Conservation (phyloP, 2,329 filamentous ascomycete genomes). For the Aspergillus niger region DNA sequence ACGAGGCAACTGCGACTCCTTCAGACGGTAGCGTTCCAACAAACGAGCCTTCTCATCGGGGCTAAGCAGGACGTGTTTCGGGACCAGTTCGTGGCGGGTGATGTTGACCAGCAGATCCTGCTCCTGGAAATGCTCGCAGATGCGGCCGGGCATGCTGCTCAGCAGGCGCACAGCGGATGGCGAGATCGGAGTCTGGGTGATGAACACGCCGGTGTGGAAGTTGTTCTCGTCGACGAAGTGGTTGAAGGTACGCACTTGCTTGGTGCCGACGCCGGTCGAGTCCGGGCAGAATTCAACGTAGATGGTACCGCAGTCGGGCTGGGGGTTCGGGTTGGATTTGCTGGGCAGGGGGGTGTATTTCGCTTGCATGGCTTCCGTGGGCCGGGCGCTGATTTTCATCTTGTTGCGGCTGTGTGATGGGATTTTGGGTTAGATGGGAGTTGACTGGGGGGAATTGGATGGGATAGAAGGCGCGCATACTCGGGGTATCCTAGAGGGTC, state of each 20-base stretch:
- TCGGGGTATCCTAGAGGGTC: conserved; percentile 72
- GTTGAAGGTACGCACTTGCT: conserved; percentile 88
- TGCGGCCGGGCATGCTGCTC: conserved; percentile 71
- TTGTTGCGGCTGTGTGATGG: conserved; percentile 65
- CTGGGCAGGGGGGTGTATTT: conserved; percentile 76
- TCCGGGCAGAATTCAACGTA: conserved; percentile 91
- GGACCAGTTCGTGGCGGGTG: conserved; percentile 94
- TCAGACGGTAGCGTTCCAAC: conserved; percentile 86
- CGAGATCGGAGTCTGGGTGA: conserved; percentile 80
- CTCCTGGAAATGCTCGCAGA: conserved; percentile 94
- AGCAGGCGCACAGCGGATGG: conserved; percentile 86
- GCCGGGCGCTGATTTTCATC: conserved; percentile 86
- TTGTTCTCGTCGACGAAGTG: conserved; percentile 76
- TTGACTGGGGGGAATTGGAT: conserved; percentile 15
- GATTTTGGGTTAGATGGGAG: background rate
- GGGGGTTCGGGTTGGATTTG: conserved; percentile 69
- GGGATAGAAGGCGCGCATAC: conserved; percentile 54
- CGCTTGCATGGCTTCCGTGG: conserved; percentile 78
- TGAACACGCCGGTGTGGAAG: conserved; percentile 87
- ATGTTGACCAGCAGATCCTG: conserved; percentile 97
- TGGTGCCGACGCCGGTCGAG: conserved; percentile 74
- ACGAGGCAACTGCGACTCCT: conserved; percentile 94
- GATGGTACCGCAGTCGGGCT: conserved; percentile 78
- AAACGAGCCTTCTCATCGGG: conserved; percentile 85
- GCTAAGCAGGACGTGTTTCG: conserved; percentile 87